Conservation (phyloP, 441 rosid species). For the Hypseocharis bilobata region DNA sequence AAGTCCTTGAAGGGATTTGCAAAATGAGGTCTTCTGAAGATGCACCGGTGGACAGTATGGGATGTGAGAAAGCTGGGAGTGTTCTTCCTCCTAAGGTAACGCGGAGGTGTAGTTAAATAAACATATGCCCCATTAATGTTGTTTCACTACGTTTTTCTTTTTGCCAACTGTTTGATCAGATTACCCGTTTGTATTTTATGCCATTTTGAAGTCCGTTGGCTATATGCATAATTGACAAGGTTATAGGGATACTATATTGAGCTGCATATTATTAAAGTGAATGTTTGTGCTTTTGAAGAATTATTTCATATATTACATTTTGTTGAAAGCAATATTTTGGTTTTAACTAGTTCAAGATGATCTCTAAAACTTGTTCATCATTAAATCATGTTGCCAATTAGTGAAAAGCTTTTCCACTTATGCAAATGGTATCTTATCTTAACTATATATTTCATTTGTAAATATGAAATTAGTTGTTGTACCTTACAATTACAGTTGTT, state of each 20-base stretch:
- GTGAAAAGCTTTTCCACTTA: neutral
- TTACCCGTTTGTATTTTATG: neutral
- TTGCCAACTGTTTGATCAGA: neutral
- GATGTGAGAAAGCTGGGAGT: constrained; percentile 83
- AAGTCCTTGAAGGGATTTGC: constrained; percentile 64
- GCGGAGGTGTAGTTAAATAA: neutral
- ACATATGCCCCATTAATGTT: neutral
- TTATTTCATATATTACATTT: too few relatives aligned
- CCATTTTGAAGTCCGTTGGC: neutral
- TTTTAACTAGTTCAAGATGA: neutral
- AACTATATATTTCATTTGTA: neutral
- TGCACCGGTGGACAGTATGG: constrained; percentile 66
- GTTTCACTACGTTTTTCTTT: neutral
- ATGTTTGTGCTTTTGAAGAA: neutral
- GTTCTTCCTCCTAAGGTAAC: constrained; percentile 79
- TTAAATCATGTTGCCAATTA: neutral
- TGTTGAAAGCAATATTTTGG: neutral
- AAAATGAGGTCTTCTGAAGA: constrained; percentile 62
- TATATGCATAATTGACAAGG: neutral
- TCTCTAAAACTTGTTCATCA: neutral
- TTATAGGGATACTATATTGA: neutral
- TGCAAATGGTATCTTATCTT: neutral
- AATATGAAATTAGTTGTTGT: neutral
- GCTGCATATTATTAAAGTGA: neutral
- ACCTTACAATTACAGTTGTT: neutral